Base-by-base conservation (phyloP, 192 early-diverging fungal species). In the Coemansia sp. region DNA sequence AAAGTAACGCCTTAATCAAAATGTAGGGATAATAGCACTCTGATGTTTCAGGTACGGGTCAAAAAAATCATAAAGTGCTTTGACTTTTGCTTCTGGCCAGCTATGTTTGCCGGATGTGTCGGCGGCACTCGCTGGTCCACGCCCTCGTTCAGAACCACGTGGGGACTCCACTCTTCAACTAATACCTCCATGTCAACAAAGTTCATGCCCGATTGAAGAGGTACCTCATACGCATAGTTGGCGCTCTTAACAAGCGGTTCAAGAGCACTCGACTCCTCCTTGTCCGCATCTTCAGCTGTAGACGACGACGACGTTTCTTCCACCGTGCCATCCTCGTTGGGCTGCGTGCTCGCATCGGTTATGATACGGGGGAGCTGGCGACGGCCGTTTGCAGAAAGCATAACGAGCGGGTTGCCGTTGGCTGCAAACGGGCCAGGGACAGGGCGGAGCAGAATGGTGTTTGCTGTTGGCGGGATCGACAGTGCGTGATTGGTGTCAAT, bases 81-180 rank as follows among this genome's bases (percentile, higher is more conserved):
- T 11, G 46, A 57, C 22, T 13, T 22, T 27, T 35, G 45, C 9
- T 33, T 50, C n/a, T 38, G 53, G 14, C n/a, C 30, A 25, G 38
- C 33, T 9, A 48, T 15, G 11, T 50, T 25, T 0, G 43, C 19
- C 1, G 50, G 28, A 27, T 32, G 42, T 9, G 59, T 51, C 2
- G 71, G 71, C 14, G 71, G 71, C 14, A 73, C 71, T 34, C 67
- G 71, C 54, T 73, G 71, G 52, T 73, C 71, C 36, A 39, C 20
- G 43, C 32, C 27, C 4, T 73, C 71, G 37, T 35, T 35, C 25
- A 57, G 24, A 24, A 56, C 33, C 10, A 47, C 15, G 4, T 63
- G 64, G 1, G 59, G 42, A 15, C 35, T 39, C 71, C 71, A 73
- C 39, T 73, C 71, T 2, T 46, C 17, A 3, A 47, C 55, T 20